phyloP scores from a whole-genome alignment of 306 rosid species.

The Vigna hirtella region DNA sequence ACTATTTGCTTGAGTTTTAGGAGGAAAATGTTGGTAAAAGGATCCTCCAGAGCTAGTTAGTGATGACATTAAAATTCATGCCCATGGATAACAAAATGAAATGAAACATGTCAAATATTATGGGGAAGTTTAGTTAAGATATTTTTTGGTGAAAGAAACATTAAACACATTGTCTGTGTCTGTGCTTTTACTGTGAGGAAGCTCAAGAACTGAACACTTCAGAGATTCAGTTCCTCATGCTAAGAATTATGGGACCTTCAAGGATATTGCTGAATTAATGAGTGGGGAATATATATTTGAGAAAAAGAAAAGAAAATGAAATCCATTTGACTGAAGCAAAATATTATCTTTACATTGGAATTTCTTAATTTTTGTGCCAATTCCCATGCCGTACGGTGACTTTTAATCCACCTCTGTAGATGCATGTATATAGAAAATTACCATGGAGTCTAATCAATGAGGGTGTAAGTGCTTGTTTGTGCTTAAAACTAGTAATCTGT shows the following conservation, averaged over 20 bases:
- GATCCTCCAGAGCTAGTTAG: conserved; percentile 3
- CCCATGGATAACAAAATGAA: not conserved
- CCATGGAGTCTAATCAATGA: not conserved
- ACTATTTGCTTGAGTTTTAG: conserved; percentile 14
- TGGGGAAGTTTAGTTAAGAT: not conserved
- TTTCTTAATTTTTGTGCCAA: conserved; percentile 10
- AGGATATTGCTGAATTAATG: not conserved
- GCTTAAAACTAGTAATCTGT: conserved; percentile 24
- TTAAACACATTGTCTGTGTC: not conserved
- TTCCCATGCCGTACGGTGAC: not conserved
- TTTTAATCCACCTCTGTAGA: conserved; percentile 10
- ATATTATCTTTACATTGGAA: not conserved
- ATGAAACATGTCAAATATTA: conserved; percentile 2
- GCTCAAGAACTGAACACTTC: not conserved
- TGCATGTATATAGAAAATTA: not conserved
- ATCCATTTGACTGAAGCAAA: not conserved
- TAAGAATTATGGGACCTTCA: not conserved
- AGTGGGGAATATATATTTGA: not conserved
- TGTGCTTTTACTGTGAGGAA: not conserved
- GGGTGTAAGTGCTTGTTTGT: not conserved
- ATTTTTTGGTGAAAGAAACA: conserved; percentile 9
- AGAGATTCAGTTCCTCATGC: not conserved
- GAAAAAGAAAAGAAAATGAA: conserved; percentile 12
- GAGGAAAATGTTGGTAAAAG: not conserved
- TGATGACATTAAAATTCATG: not conserved